Percentiles rank a stretch among this genome's conserved stretches.
Conservation (phyloP, 2,329 filamentous ascomycete species). For the Orbilia brochopaga region DNA sequence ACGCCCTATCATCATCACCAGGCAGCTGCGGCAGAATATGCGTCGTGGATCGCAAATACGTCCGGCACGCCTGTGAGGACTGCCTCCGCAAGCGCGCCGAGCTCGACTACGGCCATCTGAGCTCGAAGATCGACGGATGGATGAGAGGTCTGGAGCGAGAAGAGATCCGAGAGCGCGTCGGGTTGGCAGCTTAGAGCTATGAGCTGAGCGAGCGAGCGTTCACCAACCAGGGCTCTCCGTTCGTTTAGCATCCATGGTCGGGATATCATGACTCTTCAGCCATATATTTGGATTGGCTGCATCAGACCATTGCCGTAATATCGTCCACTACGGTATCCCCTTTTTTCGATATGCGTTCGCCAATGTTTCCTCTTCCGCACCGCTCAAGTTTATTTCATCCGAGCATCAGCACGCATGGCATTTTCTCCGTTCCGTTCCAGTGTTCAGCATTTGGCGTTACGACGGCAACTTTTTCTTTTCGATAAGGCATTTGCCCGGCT, state of each 20-base stretch:
- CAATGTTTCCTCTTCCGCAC: no score
- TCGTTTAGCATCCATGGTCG: no score
- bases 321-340: background rate
- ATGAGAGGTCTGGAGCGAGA: slow-evolving; percentile 36
- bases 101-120: slow-evolving; percentile 37
- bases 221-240: no score
- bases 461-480: slow-evolving; percentile 11
- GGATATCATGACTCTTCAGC: background rate
- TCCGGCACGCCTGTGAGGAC: slow-evolving; percentile 42
- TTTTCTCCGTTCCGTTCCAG: slow-evolving; percentile 2
- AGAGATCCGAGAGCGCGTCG: slow-evolving; percentile 36
- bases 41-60: slow-evolving; percentile 43
- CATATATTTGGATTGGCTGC: background rate
- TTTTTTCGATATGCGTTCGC: no score
- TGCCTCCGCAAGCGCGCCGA: slow-evolving; percentile 42
- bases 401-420: slow-evolving; percentile 6
- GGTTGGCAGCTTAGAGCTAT: slow-evolving; percentile 25
- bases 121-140: slow-evolving; percentile 45
- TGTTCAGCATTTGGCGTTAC: slow-evolving; percentile 43
- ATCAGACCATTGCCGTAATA: background rate
- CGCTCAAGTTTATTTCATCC: no score
- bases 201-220: no score
- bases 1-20: slow-evolving; percentile 40
- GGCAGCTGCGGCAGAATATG: slow-evolving; percentile 48
- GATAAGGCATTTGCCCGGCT: background rate